Conservation (phyloP, 1,284 basidiomycete species). For the Rhodofomes roseus region DNA sequence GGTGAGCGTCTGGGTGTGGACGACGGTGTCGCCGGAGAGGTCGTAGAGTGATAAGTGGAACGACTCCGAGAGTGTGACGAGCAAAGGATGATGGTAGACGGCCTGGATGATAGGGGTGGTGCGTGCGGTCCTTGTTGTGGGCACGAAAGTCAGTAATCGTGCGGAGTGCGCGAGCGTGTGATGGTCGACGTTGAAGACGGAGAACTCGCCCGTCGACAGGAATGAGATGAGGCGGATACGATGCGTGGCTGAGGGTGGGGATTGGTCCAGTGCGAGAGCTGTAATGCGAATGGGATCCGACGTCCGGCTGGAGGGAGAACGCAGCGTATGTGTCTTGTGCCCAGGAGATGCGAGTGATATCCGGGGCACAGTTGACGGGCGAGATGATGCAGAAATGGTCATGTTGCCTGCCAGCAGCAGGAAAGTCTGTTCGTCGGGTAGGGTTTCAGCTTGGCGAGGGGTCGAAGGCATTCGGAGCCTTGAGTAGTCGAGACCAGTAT, state of each 20-base stretch:
- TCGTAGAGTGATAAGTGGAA: constrained; percentile 71
- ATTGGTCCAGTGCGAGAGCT: constrained; percentile 66
- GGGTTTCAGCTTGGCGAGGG: background rate
- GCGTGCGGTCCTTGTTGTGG: constrained; percentile 35
- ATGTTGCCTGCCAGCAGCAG: constrained; percentile 40
- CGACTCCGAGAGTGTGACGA: constrained; percentile 61
- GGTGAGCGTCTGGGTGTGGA: constrained; percentile 58
- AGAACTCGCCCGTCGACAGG: constrained; percentile 65
- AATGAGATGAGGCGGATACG: constrained; percentile 52
- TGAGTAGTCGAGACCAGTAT: background rate
- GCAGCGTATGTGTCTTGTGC: constrained; percentile 26
- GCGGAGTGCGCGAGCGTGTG: constrained; percentile 37
- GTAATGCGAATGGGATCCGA: constrained; percentile 41
- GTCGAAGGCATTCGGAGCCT: background rate
- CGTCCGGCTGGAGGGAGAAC: constrained; percentile 22
- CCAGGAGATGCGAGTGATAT: constrained; percentile 25
- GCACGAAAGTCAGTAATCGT: constrained; percentile 46
- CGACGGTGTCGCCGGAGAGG: constrained; percentile 45
- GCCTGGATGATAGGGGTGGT: constrained; percentile 54
- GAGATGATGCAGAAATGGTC: constrained; percentile 35
- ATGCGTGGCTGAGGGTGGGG: constrained; percentile 40
- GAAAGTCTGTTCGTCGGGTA: constrained; percentile 19
- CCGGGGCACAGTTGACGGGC: constrained; percentile 21
- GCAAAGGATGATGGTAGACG: constrained; percentile 72
- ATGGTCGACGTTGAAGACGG: constrained; percentile 50